Percentiles rank a stretch among this genome's conserved stretches.
These are phyloP conservation scores for Colletotrichum musae DNA, from an alignment of 2,329 filamentous ascomycete genomes.

Conservation along the genomic window DNA sequence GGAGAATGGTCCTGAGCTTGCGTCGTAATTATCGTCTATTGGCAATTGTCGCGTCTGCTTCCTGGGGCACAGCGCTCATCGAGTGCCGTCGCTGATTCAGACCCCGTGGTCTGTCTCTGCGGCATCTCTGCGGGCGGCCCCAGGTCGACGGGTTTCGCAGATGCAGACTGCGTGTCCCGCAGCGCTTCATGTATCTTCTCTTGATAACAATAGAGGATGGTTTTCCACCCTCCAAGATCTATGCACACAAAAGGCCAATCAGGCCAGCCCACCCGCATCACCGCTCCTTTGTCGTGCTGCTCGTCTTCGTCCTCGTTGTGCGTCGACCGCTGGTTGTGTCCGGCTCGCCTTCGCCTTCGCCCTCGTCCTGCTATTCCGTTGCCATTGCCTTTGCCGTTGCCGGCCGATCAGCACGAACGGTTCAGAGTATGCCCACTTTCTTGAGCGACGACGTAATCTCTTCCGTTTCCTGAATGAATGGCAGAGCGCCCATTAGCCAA, in stretches of 20 bases:
- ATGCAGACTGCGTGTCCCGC: constrained; percentile 14
- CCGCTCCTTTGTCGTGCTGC: constrained; percentile 15
- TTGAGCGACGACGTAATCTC: constrained; percentile 55
- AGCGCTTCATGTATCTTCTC: constrained; percentile 48
- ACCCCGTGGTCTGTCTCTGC: constrained; percentile 28
- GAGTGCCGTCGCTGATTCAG: constrained; percentile 15
- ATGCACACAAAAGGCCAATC: constrained; percentile 52
- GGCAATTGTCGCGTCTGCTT: constrained; percentile 19
- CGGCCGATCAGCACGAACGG: constrained; percentile 24
- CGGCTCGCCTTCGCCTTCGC: constrained; percentile 5
- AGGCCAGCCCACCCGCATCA: constrained; percentile 24
- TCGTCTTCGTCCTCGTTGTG: constrained; percentile 22
- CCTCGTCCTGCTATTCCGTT: too few species aligned
- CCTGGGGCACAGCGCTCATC: constrained; percentile 17
- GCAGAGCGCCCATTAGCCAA: constrained; percentile 45
- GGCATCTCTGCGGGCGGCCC: constrained; percentile 8
- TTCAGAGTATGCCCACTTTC: constrained; percentile 57
- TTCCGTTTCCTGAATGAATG: constrained; percentile 51
- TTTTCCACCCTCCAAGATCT: constrained; percentile 63
- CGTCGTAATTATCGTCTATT: constrained; percentile 32
- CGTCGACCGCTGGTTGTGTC: constrained; percentile 5
- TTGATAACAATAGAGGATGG: constrained; percentile 58
- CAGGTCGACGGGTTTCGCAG: constrained; percentile 14
- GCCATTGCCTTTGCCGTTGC: constrained; percentile 8
- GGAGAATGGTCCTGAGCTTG: constrained; percentile 12